Base-by-base conservation (phyloP, 2,329 filamentous ascomycete species). In the Colletotrichum somersetense region DNA sequence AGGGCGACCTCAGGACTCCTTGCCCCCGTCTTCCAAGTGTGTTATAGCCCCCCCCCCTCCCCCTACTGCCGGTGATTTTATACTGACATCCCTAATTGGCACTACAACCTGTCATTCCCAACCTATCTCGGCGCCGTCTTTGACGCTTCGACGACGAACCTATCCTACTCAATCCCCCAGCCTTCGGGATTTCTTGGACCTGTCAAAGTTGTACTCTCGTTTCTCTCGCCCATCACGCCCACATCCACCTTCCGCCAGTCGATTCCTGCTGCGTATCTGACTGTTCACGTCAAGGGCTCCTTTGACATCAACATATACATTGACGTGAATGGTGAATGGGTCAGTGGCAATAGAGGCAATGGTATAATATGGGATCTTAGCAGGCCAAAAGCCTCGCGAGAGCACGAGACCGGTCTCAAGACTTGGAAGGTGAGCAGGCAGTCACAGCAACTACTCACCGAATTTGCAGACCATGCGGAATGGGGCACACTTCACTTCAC, bases 401-500 rank as follows among this genome's bases (percentile, higher is more conserved):
- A 82, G 40, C 69, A 73, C 35, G 46, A 73, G 7, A 80, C 83
- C 3, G 83, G 76, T 33, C 80, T 93, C 71, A 92, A 93, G 82
- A 91, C 90, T 1, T 94, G 91, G 91, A 89, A 85, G 72, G 84
- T 93, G 40, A 85, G 86, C 67, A 86, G 91, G 50, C 83, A 83
- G 70, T 79, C 85, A 8, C 89, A 96, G 80, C 85, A 92, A 79
- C 84, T 93, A n/a, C 88, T 96, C 66, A 93, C 92, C 0, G 94
- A 97, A 80, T 87, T 87, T 67, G 82, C 82, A 55, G 94, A 97
- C 77, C 91, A 91, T 55, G 89, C 92, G 1, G 94, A 97, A 87
- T 97, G 94, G 94, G 94, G 94, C 5, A 92, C 90, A 38, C 81
- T 97, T 69, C 89, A 93, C 80, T 94, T 97, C 78, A 92, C 92